Conservation (phyloP, 768 basidiomycete species). For the Lactifluus echinatus region DNA sequence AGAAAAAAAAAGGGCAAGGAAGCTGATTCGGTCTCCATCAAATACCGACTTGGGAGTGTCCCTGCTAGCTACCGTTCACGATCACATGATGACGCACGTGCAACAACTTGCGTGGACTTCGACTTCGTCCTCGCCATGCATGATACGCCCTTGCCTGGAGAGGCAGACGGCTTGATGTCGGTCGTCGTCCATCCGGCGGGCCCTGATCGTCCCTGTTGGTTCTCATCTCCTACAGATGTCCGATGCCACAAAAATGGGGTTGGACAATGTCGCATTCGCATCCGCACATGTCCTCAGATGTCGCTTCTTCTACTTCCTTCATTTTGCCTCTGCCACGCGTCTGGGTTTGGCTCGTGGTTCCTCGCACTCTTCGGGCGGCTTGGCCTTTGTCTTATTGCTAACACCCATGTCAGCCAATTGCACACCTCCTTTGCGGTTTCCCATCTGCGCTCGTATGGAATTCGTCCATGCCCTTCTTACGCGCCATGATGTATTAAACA, state of each 20-base stretch:
- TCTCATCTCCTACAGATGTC: constrained; percentile 16
- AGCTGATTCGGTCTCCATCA: neutral
- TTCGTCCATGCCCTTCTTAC: constrained; percentile 69
- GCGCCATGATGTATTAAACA: constrained; percentile 50
- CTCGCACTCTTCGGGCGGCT: neutral
- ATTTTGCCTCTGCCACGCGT: neutral
- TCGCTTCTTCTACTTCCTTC: neutral
- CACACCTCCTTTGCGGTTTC: constrained; percentile 41
- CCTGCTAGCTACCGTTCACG: neutral
- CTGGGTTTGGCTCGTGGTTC: neutral
- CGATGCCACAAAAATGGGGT: constrained; percentile 57
- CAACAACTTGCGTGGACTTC: constrained; percentile 59
- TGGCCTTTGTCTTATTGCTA: constrained; percentile 14
- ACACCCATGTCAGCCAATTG: neutral
- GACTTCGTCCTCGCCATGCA: constrained; percentile 37
- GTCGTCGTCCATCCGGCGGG: constrained; percentile 12
- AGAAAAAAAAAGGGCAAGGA: neutral
- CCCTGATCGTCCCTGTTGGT: constrained; percentile 10
- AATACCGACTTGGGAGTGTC: neutral
- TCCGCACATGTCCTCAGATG: constrained; percentile 21
- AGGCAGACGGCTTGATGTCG: constrained; percentile 8
- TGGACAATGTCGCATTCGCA: constrained; percentile 38
- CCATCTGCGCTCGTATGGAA: constrained; percentile 64
- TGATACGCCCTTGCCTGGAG: constrained; percentile 16
- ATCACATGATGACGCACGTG: constrained; percentile 82